These are phyloP conservation scores for Teratosphaeria viscida DNA, from an alignment of 2,329 filamentous ascomycete genomes.

Conservation along the genomic window DNA sequence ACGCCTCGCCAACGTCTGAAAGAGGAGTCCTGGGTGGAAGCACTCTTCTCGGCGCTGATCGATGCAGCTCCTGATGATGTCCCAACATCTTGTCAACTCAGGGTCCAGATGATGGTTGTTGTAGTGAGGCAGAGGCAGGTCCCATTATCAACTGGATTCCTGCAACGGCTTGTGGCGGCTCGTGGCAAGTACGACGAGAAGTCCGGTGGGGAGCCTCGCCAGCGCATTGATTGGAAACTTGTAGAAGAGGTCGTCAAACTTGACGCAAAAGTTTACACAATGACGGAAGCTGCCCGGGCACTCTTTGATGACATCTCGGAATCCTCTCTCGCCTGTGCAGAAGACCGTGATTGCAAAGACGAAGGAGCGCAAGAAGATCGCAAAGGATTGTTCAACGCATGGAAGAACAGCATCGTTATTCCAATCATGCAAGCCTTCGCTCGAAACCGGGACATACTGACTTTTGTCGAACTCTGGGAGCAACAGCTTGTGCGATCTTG, in stretches of 20 bases:
- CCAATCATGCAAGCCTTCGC: constrained; percentile 24
- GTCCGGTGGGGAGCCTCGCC: not conserved
- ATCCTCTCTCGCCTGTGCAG: not conserved
- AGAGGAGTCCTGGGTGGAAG: constrained; percentile 37
- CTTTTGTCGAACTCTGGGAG: constrained; percentile 21
- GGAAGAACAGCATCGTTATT: constrained; percentile 11
- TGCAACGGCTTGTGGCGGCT: constrained; percentile 8
- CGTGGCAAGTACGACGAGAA: constrained; percentile 2
- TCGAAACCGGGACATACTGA: constrained; percentile 14
- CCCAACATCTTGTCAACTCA: constrained; percentile 12
- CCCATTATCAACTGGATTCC: constrained; percentile 9
- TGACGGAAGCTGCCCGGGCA: not conserved
- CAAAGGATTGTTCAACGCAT: not conserved
- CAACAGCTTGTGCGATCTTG: constrained; percentile 11
- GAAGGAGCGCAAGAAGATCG: not conserved
- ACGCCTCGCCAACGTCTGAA: constrained; percentile 30
- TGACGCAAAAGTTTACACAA: constrained; percentile 33
- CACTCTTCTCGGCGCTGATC: constrained; percentile 27
- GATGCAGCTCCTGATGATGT: constrained; percentile 12
- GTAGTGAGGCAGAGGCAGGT: constrained; percentile 8
- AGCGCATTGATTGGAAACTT: constrained; percentile 29
- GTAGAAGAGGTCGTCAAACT: constrained; percentile 35
- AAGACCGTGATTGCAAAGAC: not conserved
- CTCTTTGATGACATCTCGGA: constrained; percentile 3
- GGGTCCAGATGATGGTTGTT: not conserved